Percentiles rank a stretch among this genome's conserved stretches.
Conservation (phyloP, 2,329 filamentous ascomycete species). For the Colletotrichum sp. region DNA sequence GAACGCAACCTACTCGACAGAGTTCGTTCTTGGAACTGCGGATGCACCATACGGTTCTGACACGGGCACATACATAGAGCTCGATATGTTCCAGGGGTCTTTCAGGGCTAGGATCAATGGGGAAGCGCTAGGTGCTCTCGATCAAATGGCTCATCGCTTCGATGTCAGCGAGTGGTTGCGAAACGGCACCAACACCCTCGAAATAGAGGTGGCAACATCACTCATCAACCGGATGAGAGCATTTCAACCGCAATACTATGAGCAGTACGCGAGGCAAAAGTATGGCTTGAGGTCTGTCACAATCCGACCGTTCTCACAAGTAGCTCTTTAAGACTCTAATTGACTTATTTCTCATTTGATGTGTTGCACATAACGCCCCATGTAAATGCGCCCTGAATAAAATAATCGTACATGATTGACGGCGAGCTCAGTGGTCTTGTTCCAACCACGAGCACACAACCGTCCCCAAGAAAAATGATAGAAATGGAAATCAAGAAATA, state of each 20-base stretch:
- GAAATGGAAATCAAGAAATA: not conserved
- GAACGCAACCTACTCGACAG: not conserved
- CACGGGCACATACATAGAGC: not conserved
- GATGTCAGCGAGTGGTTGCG: not conserved
- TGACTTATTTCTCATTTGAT: not conserved
- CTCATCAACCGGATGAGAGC: not conserved
- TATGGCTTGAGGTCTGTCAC: not conserved
- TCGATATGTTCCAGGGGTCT: not conserved
- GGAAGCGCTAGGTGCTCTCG: not conserved
- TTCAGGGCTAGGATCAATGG: not conserved
- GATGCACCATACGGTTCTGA: not conserved
- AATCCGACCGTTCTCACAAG: not conserved
- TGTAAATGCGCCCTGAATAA: not conserved
- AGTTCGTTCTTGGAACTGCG: not conserved
- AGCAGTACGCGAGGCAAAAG: not conserved
- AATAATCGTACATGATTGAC: not conserved
- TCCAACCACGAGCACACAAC: conserved; percentile 7
- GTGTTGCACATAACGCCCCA: not conserved
- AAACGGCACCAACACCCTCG: not conserved
- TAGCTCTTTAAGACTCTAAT: not conserved
- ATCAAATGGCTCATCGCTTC: not conserved
- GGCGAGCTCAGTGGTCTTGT: conserved; percentile 6
- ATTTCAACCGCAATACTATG: not conserved
- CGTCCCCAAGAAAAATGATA: not conserved
- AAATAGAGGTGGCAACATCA: not conserved